Percentiles rank a stretch among this genome's conserved stretches.
Conservation (phyloP, 2,329 filamentous ascomycete species). For the Torrubiella hemipterigena region DNA sequence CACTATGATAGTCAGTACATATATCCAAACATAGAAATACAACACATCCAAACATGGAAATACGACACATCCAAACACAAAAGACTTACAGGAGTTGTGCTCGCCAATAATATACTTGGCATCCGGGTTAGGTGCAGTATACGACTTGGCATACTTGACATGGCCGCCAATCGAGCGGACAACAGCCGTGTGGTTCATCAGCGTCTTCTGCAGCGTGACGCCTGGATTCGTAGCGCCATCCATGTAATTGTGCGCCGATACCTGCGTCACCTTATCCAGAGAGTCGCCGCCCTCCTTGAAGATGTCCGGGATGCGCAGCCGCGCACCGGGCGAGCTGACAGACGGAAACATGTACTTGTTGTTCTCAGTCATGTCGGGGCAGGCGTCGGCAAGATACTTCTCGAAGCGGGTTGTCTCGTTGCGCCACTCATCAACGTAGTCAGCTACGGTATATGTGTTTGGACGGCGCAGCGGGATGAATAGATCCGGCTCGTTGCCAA, state of each 20-base stretch:
- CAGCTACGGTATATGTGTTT: constrained; percentile 7
- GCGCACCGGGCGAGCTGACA: constrained; percentile 9
- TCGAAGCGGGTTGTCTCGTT: constrained; percentile 9
- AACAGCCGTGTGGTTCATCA: constrained; percentile 23
- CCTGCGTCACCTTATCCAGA: constrained; percentile 10
- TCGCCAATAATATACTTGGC: constrained; percentile 30
- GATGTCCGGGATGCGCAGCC: constrained; percentile 12
- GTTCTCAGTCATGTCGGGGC: constrained; percentile 7
- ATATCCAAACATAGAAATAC: no score
- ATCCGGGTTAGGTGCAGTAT: constrained; percentile 18
- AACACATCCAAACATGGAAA: no score
- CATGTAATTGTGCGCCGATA: constrained; percentile 16
- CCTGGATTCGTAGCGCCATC: constrained; percentile 21
- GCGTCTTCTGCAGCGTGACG: constrained; percentile 23
- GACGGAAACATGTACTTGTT: constrained; percentile 10
- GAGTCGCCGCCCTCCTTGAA: constrained; percentile 15
- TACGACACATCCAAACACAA: no score
- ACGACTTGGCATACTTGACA: constrained; percentile 9
- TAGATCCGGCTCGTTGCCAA: constrained; percentile 14
- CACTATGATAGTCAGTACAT: no score
- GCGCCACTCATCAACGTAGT: constrained; percentile 11
- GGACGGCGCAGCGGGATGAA: constrained; percentile 9
- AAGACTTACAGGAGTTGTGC: constrained; percentile 34
- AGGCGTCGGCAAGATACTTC: constrained; percentile 6
- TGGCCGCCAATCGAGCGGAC: constrained; percentile 17